phyloP scores from a whole-genome alignment of 305 asterid genomes.

The Fraxinus dipetala region DNA sequence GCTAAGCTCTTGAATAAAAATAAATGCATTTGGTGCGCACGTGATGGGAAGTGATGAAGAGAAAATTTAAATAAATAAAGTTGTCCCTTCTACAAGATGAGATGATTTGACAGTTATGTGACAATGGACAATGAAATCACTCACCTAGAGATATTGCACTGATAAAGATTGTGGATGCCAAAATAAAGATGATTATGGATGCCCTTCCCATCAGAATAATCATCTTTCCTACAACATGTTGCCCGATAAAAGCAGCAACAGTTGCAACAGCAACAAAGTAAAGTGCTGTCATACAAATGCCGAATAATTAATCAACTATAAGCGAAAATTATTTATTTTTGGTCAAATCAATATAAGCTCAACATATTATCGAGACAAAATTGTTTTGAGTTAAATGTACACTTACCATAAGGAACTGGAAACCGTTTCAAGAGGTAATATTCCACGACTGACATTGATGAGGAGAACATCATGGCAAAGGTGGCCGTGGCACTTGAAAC shows the following conservation, averaged over 20 bases:
- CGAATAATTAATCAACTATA: neutral
- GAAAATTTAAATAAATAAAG: neutral
- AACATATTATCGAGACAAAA: no score
- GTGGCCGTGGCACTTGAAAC: slow-evolving; percentile 98
- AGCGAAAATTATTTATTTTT: neutral
- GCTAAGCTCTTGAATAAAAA: neutral
- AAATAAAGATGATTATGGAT: slow-evolving; percentile 82
- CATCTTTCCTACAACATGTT: slow-evolving; percentile 71
- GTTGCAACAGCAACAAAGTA: slow-evolving; percentile 70
- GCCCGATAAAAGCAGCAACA: slow-evolving; percentile 78
- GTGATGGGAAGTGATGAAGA: neutral
- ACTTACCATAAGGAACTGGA: slow-evolving; percentile 88
- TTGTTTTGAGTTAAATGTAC: neutral
- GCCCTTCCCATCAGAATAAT: slow-evolving; percentile 75
- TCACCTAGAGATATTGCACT: slow-evolving; percentile 89
- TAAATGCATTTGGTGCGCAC: neutral
- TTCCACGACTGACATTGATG: slow-evolving; percentile 96
- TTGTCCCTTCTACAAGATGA: neutral
- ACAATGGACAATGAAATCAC: neutral
- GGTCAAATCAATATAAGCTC: neutral
- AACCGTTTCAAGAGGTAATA: slow-evolving; percentile 88
- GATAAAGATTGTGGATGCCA: slow-evolving; percentile 81
- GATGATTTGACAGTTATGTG: neutral
- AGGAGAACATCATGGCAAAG: slow-evolving; percentile 95
- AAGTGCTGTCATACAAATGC: slow-evolving; percentile 49